phyloP scores from a whole-genome alignment of 768 basidiomycete species.

The Clitopilus passeckerianus region DNA sequence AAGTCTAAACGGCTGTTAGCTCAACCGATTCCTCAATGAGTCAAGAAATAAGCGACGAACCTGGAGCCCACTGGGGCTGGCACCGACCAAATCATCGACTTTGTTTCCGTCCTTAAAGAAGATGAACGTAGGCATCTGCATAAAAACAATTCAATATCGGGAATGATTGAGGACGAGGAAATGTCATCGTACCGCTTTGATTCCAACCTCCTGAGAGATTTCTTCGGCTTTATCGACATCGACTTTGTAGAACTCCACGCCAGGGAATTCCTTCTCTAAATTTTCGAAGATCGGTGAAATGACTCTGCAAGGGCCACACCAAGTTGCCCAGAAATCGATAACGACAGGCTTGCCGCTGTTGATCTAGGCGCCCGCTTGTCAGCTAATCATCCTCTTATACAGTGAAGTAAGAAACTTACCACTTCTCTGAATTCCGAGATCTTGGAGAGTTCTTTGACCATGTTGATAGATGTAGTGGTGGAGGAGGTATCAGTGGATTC shows the following conservation, averaged over 20 bases:
- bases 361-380: conserved; percentile 25
- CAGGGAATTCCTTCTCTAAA: conserved; percentile 30
- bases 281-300: conserved; percentile 66
- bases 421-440: conserved; percentile 35
- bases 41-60: conserved; percentile 20
- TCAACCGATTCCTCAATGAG: no score
- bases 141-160: not conserved
- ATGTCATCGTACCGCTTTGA: conserved; percentile 49
- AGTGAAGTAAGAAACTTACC: conserved; percentile 27
- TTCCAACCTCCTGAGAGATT: conserved; percentile 52
- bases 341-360: conserved; percentile 40
- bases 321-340: conserved; percentile 75
- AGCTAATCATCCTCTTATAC: not conserved
- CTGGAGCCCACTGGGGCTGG: conserved; percentile 33
- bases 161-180: not conserved
- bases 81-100: conserved; percentile 39
- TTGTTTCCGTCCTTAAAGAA: conserved; percentile 32
- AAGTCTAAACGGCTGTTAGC: no score
- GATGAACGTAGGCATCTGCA: conserved; percentile 30
- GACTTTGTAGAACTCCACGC: conserved; percentile 65
- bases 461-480: conserved; percentile 10
- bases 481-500: not conserved
- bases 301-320: conserved; percentile 68
- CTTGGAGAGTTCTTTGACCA: conserved; percentile 33
- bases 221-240: conserved; percentile 58